Evolutionary conservation across 2,329 filamentous ascomycete genomes (phyloP).

Genomic region (Huntiella decipiens): DNA sequence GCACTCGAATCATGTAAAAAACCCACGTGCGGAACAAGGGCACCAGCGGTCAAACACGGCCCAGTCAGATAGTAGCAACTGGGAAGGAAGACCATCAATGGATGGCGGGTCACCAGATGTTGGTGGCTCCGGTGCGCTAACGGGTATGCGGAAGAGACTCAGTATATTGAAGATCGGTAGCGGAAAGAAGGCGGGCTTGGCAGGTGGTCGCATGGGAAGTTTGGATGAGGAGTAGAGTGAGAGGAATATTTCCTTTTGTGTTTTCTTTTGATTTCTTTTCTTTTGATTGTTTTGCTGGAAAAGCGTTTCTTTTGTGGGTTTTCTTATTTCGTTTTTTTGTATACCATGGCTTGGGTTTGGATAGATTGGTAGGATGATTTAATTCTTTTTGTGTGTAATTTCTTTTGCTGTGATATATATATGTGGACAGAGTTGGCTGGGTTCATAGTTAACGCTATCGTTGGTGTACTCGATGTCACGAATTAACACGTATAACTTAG

Average conservation of each 20-base stretch:
- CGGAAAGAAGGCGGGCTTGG: constrained; percentile 43
- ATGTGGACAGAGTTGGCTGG: too few species aligned
- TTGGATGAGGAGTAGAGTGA: constrained; percentile 33
- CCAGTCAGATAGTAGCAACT: constrained; percentile 15
- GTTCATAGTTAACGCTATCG: too few species aligned
- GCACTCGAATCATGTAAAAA: background rate
- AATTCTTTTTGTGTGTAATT: background rate
- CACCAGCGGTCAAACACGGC: background rate
- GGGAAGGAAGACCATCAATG: constrained; percentile 9
- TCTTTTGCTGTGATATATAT: background rate
- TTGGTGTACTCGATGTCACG: too few species aligned
- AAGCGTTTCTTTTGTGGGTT: background rate
- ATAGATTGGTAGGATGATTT: background rate
- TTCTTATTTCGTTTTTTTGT: constrained; percentile 3
- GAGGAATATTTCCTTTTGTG: background rate
- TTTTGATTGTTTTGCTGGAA: constrained; percentile 2
- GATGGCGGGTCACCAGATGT: constrained; percentile 17
- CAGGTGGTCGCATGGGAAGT: constrained; percentile 27
- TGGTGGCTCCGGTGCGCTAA: constrained; percentile 24
- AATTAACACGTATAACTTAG: background rate
- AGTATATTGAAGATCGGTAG: constrained; percentile 54
- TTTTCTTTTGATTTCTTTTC: constrained; percentile 2
- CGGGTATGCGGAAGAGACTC: constrained; percentile 57
- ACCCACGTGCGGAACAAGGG: background rate
- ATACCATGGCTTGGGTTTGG: background rate